Conservation (phyloP, 306 rosid species). For the Pueraria montana region DNA sequence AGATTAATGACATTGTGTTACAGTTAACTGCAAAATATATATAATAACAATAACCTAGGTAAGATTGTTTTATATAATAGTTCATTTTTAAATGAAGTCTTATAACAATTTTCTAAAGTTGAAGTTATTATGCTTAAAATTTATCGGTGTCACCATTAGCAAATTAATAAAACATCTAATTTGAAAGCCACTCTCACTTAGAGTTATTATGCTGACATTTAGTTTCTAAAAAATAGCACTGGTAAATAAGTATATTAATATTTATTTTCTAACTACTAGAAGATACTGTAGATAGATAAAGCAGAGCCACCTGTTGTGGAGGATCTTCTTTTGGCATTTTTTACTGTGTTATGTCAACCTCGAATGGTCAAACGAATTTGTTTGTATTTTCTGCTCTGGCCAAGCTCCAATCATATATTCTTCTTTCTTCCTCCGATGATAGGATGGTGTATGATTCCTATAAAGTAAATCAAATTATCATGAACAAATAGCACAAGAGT, state of each 20-base stretch:
- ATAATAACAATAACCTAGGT: too few relatives aligned
- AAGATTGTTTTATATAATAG: too few relatives aligned
- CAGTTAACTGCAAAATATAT: too few relatives aligned
- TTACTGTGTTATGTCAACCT: conserved; percentile 67
- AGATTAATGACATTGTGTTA: too few relatives aligned
- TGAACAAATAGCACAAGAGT: neutral
- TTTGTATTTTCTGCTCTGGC: conserved; percentile 72
- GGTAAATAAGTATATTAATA: neutral
- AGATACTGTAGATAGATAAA: neutral
- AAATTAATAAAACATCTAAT: neutral
- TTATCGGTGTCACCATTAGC: too few relatives aligned
- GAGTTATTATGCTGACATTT: neutral
- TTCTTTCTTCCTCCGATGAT: conserved; percentile 74
- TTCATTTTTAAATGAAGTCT: too few relatives aligned
- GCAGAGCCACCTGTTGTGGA: conserved; percentile 62
- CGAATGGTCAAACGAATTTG: conserved; percentile 74
- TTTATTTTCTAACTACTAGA: neutral
- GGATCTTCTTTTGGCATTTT: conserved; percentile 58
- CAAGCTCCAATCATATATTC: conserved; percentile 89
- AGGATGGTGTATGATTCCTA: conserved; percentile 80
- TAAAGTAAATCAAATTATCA: neutral
- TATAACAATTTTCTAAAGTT: too few relatives aligned
- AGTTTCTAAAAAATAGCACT: neutral
- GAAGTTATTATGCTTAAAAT: too few relatives aligned
- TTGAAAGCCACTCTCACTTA: neutral